A percentile compares a stretch with the other conserved stretches of the same genome.
Conservation (phyloP, 2,329 filamentous ascomycete species). For the Fusarium brachygibbosum region DNA sequence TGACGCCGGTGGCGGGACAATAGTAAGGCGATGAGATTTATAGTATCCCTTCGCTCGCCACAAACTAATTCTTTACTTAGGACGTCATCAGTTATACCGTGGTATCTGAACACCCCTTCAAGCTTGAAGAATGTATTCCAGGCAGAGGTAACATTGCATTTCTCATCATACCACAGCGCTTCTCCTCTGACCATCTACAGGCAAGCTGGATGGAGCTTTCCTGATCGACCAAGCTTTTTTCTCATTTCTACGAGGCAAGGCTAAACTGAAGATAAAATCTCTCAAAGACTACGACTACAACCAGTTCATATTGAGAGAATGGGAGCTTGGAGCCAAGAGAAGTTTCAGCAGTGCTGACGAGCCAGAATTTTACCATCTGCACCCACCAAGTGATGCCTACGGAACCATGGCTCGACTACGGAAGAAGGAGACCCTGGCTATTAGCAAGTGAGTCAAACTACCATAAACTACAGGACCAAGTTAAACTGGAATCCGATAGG, state of each 20-base stretch:
- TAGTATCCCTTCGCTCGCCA: too few relatives aligned
- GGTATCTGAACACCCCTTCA: neutral
- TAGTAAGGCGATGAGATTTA: neutral
- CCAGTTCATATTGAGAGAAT: neutral
- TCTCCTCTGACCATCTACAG: neutral
- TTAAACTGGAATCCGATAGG: neutral
- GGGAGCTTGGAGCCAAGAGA: slow-evolving; percentile 1
- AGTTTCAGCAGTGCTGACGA: neutral
- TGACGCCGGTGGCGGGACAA: neutral
- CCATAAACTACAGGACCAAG: neutral
- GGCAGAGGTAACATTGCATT: neutral
- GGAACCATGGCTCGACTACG: neutral
- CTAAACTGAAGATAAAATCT: neutral
- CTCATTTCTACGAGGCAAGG: neutral
- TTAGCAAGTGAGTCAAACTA: neutral
- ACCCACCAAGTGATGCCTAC: neutral
- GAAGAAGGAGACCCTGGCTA: neutral
- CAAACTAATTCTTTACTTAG: neutral
- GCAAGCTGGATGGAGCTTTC: neutral
- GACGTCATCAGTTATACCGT: slow-evolving; percentile 9
- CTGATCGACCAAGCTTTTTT: neutral
- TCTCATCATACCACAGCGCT: too few relatives aligned
- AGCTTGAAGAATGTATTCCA: neutral
- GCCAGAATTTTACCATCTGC: neutral
- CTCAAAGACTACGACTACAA: neutral